phyloP scores from a whole-genome alignment of 2,329 filamentous ascomycete genomes.

The Akanthomyces uredinophilus region DNA sequence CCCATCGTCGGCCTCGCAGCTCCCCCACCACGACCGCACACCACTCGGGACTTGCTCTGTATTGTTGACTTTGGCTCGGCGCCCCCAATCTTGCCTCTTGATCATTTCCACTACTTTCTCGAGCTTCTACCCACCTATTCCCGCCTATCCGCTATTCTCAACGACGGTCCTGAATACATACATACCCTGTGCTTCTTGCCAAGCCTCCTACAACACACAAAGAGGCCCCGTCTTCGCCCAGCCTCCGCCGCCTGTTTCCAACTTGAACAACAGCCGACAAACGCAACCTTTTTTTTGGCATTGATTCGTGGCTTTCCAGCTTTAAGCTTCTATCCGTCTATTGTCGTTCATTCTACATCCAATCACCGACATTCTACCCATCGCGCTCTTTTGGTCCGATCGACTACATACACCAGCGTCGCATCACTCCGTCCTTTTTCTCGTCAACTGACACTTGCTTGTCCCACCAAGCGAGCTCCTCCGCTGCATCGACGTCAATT shows the following conservation, averaged over 20 bases:
- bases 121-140: not conserved
- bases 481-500: not conserved
- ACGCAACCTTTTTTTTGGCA: not conserved
- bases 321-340: not conserved
- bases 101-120: not conserved
- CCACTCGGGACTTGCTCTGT: no score
- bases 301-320: not conserved
- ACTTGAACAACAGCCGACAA: not conserved
- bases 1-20: not conserved
- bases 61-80: not conserved
- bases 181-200: constrained; percentile 3
- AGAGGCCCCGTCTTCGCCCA: not conserved
- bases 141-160: not conserved
- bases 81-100: not conserved
- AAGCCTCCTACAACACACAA: constrained; percentile 3
- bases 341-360: not conserved
- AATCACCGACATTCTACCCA: not conserved
- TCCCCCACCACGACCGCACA: not conserved
- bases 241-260: not conserved
- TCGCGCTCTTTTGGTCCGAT: not conserved
- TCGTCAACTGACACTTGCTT: not conserved
- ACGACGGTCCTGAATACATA: not conserved
- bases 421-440: not conserved
- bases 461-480: constrained; percentile 1
- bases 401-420: not conserved